These are phyloP conservation scores for Gardenia jasminoides DNA, from an alignment of 257 asterid species.

Conservation along the genomic window DNA sequence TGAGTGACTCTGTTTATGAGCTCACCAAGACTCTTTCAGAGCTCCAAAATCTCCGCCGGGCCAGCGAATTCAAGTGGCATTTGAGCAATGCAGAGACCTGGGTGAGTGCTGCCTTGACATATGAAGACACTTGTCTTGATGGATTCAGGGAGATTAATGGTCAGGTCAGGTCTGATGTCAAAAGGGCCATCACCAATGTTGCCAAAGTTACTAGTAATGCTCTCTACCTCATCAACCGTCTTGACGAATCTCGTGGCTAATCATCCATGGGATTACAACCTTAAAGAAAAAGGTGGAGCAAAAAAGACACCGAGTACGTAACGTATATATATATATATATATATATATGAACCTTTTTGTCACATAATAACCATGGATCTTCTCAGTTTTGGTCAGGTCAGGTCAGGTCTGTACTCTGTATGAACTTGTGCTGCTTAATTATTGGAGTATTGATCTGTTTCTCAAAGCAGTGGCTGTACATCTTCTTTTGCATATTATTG, in stretches of 20 bases:
- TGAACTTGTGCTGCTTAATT: not conserved
- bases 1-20: slow-evolving; percentile 65
- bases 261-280: not conserved
- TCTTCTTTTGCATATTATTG: not conserved
- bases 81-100: slow-evolving; percentile 93
- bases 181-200: slow-evolving; percentile 48
- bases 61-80: slow-evolving; percentile 70
- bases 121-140: slow-evolving; percentile 88
- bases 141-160: slow-evolving; percentile 71
- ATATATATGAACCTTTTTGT: not conserved
- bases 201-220: slow-evolving; percentile 93
- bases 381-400: not conserved
- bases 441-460: not conserved
- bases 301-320: not conserved
- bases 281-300: too few species aligned
- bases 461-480: not conserved
- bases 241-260: slow-evolving; percentile 33
- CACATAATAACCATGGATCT: too few species aligned
- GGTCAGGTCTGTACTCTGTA: not conserved
- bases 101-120: slow-evolving; percentile 90
- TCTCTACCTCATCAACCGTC: slow-evolving; percentile 64
- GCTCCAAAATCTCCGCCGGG: slow-evolving; percentile 55
- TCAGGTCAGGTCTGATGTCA: slow-evolving; percentile 57
- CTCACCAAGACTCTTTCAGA: slow-evolving; percentile 61
- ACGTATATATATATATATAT: too few species aligned